Evolutionary conservation across 108 stramenopile genomes (phyloP).

Genomic region (Pseudonitzschia delicatissima): DNA sequence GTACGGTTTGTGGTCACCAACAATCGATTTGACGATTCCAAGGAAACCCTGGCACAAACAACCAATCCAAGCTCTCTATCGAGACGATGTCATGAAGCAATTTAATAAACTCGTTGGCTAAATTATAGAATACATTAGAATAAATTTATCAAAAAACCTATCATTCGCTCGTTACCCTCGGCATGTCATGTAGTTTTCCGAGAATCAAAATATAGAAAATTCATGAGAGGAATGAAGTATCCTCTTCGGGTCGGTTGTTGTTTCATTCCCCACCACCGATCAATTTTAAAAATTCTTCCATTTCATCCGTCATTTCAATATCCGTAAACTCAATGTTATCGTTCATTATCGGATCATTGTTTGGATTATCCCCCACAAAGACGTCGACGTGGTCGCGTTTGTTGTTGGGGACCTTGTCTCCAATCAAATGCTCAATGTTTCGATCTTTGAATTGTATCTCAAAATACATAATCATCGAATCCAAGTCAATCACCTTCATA

Average conservation of each 20-base stretch:
- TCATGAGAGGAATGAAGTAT: no score
- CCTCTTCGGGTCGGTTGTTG: neutral
- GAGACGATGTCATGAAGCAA: no score
- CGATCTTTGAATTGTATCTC: neutral
- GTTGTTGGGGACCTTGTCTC: neutral
- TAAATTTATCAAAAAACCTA: no score
- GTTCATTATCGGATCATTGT: neutral
- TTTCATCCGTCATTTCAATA: constrained; percentile 7
- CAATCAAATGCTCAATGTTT: neutral
- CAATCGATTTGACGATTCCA: no score
- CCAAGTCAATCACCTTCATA: constrained; percentile 10
- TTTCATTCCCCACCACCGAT: neutral
- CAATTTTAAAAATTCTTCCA: constrained; percentile 5
- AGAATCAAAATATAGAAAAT: no score
- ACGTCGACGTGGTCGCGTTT: constrained; percentile 7
- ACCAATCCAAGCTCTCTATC: no score
- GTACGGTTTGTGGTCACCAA: no score
- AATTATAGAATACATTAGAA: no score
- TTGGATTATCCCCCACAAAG: neutral
- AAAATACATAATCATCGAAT: neutral
- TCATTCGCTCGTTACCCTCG: no score
- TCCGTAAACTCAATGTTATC: constrained; percentile 12
- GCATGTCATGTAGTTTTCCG: no score
- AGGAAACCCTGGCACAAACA: no score
- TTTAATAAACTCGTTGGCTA: no score